A percentile compares a stretch with the other conserved stretches of the same genome.
Conservation (phyloP, 257 asterid species). For the Fraxinus cuspidata region DNA sequence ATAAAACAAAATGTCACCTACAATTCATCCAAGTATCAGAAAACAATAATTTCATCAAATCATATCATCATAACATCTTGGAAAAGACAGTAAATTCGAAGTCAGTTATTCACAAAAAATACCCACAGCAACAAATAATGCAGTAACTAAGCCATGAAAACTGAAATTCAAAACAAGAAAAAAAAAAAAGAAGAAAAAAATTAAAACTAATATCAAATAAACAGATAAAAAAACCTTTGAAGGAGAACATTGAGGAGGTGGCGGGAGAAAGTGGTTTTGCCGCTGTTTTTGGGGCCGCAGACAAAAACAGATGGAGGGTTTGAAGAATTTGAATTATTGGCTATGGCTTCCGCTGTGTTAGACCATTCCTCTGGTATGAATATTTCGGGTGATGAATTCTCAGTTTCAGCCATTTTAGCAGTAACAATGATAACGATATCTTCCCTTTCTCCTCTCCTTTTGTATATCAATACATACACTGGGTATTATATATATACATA, state of each 20-base stretch:
- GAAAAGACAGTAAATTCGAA: too few species aligned
- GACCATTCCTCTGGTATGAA: constrained; percentile 73
- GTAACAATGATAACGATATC: background rate
- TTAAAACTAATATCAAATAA: background rate
- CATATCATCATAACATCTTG: background rate
- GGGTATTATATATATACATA: background rate
- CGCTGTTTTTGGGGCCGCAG: constrained; percentile 90
- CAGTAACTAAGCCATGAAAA: constrained; percentile 13
- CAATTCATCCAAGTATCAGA: background rate
- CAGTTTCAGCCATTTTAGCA: constrained; percentile 32
- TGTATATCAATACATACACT: background rate
- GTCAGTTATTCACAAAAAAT: background rate
- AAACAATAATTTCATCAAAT: background rate
- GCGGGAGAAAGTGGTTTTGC: constrained; percentile 87
- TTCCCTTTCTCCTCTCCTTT: background rate
- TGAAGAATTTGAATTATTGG: constrained; percentile 38
- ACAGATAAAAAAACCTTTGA: constrained; percentile 43
- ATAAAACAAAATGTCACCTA: background rate
- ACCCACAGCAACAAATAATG: constrained; percentile 2
- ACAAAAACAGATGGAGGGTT: constrained; percentile 51
- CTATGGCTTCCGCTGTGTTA: constrained; percentile 56
- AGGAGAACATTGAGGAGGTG: constrained; percentile 80
- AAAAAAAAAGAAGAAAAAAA: background rate
- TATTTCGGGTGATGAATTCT: constrained; percentile 42
- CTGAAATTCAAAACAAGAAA: background rate